Conservation (phyloP, 2,329 filamentous ascomycete genomes). For the Hymenoscyphus fructigenus region DNA sequence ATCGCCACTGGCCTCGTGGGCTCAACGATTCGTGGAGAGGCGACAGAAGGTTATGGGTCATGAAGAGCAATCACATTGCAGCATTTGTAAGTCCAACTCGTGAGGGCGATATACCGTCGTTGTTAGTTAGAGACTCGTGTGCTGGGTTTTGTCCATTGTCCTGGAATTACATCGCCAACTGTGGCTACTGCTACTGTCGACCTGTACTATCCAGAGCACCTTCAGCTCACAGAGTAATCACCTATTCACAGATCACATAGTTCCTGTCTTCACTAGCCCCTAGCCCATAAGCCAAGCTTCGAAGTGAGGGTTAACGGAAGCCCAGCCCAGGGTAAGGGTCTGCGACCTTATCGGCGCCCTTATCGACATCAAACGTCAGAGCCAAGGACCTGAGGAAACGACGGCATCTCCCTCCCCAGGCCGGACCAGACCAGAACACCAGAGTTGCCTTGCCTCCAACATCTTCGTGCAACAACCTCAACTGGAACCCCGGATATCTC, state of each 20-base stretch:
- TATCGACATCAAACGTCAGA: not conserved
- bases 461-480: not conserved
- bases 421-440: not conserved
- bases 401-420: not conserved
- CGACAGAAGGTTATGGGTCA: not conserved
- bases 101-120: not conserved
- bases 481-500: not conserved
- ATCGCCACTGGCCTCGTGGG: constrained; percentile 3
- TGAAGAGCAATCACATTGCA: not conserved
- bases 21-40: not conserved
- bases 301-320: no score
- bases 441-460: not conserved
- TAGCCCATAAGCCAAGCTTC: no score
- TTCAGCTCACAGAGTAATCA: not conserved
- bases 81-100: not conserved
- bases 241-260: not conserved
- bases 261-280: not conserved
- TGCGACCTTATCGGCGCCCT: not conserved
- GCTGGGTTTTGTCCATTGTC: not conserved
- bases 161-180: not conserved
- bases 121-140: not conserved
- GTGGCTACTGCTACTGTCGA: not conserved
- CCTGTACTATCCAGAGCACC: not conserved
- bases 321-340: not conserved
- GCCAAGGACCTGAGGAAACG: not conserved